Evolutionary conservation across 345 rosid species (phyloP).

Genomic region (Populus nigra): DNA sequence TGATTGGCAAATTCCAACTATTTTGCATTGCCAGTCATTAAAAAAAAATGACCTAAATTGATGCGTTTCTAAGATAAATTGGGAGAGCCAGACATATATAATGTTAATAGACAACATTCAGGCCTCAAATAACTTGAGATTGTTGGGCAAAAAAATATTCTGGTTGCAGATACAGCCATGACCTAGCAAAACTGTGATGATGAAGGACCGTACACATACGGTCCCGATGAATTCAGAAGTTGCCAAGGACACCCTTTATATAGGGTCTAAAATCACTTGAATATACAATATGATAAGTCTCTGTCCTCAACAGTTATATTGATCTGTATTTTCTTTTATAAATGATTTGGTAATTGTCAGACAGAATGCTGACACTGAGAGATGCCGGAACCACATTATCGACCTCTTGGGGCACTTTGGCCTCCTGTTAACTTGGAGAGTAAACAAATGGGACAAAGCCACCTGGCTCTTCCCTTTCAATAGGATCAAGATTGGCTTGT

Average conservation of each 20-base stretch:
- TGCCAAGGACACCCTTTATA: not conserved
- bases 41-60: too few species aligned
- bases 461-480: not conserved
- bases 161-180: too few species aligned
- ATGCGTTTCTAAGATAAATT: too few species aligned
- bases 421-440: not conserved
- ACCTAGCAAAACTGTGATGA: conserved; percentile 2
- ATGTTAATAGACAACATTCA: too few species aligned
- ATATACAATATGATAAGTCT: conserved; percentile 13
- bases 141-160: too few species aligned
- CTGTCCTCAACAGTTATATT: not conserved
- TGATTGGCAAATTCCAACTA: too few species aligned
- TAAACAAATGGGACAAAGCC: not conserved
- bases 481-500: not conserved
- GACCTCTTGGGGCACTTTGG: not conserved
- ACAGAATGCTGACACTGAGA: not conserved
- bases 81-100: too few species aligned
- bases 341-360: not conserved
- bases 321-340: not conserved
- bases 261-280: conserved; percentile 2
- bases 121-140: too few species aligned
- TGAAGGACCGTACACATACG: conserved; percentile 3
- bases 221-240: conserved; percentile 16
- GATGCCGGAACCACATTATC: conserved; percentile 15
- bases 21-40: too few species aligned